These are phyloP conservation scores for Salix suchowensis DNA, from an alignment of 345 rosid genomes.

Conservation along the genomic window DNA sequence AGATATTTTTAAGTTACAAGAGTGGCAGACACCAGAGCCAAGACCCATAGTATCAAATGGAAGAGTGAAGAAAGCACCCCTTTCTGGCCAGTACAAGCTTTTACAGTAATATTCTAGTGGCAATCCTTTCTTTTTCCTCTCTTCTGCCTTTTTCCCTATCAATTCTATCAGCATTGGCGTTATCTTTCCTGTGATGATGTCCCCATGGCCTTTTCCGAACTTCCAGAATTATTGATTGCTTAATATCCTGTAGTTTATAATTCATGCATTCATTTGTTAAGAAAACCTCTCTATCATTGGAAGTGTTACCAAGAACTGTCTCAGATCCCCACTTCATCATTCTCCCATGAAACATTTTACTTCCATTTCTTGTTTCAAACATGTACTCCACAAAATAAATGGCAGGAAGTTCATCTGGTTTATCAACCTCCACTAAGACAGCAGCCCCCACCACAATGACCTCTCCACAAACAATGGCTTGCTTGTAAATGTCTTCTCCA, in stretches of 20 bases:
- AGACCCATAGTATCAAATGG: constrained; percentile 21
- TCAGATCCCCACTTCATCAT: constrained; percentile 19
- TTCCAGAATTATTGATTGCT: constrained; percentile 17
- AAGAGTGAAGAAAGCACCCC: constrained; percentile 28
- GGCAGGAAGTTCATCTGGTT: constrained; percentile 10
- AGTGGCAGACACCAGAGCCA: constrained; percentile 24
- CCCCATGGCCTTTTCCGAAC: constrained; percentile 22
- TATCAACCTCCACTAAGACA: constrained; percentile 16
- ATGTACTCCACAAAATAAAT: constrained; percentile 26
- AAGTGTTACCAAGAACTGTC: constrained; percentile 30
- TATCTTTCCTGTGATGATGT: constrained; percentile 14
- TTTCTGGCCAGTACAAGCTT: constrained; percentile 31
- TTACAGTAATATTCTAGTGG: constrained; percentile 28
- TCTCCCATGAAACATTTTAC: constrained; percentile 30
- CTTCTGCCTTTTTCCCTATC: constrained; percentile 30
- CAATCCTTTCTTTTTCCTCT: constrained; percentile 25
- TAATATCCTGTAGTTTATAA: constrained; percentile 17
- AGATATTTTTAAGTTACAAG: constrained; percentile 16
- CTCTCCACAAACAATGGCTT: constrained; percentile 24
- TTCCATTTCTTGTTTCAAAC: constrained; percentile 25
- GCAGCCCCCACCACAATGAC: constrained; percentile 15
- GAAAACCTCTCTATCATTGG: constrained; percentile 30
- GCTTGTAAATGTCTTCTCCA: constrained; percentile 17
- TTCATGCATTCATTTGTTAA: constrained; percentile 24
- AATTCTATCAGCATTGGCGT: constrained; percentile 11